Evolutionary conservation across 148 eudicot species (phyloP).

Genomic region (Chenopodium formosanum): DNA sequence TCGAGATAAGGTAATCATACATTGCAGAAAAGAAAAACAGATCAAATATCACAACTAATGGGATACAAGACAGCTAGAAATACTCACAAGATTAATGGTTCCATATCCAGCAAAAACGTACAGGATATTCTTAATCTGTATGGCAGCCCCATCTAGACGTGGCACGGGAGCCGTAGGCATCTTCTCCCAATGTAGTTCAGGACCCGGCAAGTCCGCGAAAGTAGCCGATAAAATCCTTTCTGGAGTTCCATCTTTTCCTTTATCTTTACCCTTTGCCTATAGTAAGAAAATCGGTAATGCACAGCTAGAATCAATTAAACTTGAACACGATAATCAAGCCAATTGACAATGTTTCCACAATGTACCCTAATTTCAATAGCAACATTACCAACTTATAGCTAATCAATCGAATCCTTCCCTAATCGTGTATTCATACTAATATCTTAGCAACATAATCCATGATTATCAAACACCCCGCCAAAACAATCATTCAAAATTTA

Average conservation of each 20-base stretch:
- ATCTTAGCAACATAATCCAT: background rate
- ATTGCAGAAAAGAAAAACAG: background rate
- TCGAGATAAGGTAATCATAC: background rate
- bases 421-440: too few species aligned
- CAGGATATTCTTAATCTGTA: conserved; percentile 80
- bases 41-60: background rate
- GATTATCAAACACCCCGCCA: background rate
- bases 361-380: background rate
- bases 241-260: conserved; percentile 27
- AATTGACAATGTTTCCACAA: background rate
- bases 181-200: conserved; percentile 82
- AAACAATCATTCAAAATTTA: background rate
- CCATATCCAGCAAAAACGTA: conserved; percentile 96
- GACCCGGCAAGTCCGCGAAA: conserved; percentile 87
- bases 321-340: background rate
- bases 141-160: conserved; percentile 95
- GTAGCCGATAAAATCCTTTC: conserved; percentile 70
- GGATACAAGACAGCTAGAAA: conserved; percentile 2
- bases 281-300: background rate
- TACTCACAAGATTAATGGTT: conserved; percentile 79
- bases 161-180: conserved; percentile 80
- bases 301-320: background rate
- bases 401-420: background rate
- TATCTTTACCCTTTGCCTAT: conserved; percentile 32
- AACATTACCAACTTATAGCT: background rate